Conservation (phyloP, 2,329 filamentous ascomycete genomes). For the Curvularia sp. region DNA sequence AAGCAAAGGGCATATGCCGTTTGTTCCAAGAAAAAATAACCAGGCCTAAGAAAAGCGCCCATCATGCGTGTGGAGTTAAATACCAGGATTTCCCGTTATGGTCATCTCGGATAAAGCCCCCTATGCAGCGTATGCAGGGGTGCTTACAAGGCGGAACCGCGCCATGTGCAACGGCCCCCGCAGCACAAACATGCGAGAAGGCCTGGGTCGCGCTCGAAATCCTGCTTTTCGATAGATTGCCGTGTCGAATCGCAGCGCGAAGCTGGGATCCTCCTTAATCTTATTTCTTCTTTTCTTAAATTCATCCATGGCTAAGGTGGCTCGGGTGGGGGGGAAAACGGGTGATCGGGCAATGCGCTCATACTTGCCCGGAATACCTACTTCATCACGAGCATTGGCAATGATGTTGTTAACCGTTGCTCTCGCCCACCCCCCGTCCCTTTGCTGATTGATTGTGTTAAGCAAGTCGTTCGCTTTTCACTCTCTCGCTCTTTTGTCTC, state of each 20-base stretch:
- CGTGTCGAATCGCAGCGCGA: constrained; percentile 21
- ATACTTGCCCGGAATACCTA: constrained; percentile 29
- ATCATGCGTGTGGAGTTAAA: constrained; percentile 25
- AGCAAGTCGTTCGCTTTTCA: constrained; percentile 24
- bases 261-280: constrained; percentile 39
- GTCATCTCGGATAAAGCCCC: constrained; percentile 47
- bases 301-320: constrained; percentile 6
- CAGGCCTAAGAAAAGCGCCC: constrained; percentile 12
- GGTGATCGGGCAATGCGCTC: constrained; percentile 27
- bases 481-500: constrained; percentile 1
- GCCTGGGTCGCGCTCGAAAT: constrained; percentile 25
- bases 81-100: constrained; percentile 32
- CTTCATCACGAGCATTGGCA: constrained; percentile 26
- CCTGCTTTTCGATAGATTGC: constrained; percentile 15
- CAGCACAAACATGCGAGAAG: constrained; percentile 29
- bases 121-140: constrained; percentile 33
- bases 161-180: constrained; percentile 18
- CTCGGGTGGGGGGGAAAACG: constrained; percentile 17
- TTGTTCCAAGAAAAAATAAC: constrained; percentile 23
- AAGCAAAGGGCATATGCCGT: constrained; percentile 21
- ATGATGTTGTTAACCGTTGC: constrained; percentile 30
- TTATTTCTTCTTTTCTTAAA: constrained; percentile 21
- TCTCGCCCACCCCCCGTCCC: constrained; percentile 4
- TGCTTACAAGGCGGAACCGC: constrained; percentile 32
- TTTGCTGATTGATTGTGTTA: constrained; percentile 18